Percentiles rank a stretch among this genome's conserved stretches.
phyloP scores from a whole-genome alignment of 1,139 yeast species.

The Debaryomycetaceae sp. region DNA sequence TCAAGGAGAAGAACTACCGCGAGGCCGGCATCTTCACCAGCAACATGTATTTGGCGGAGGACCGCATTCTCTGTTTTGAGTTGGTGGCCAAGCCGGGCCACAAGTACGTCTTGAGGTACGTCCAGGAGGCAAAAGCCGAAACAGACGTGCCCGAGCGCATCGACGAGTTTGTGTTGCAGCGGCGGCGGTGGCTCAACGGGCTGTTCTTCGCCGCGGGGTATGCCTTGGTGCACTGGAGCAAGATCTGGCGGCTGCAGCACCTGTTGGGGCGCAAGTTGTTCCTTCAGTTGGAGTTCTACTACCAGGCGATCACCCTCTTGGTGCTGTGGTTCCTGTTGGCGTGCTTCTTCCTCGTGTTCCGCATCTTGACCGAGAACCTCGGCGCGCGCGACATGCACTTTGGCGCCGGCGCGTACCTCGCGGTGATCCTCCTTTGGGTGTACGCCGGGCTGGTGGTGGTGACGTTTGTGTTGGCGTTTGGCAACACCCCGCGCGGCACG shows the following conservation, averaged over 20 bases:
- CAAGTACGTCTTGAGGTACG: conserved; percentile 65
- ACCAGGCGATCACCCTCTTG: conserved; percentile 59
- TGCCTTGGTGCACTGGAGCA: conserved; percentile 66
- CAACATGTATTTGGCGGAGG: conserved; percentile 84
- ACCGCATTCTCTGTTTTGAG: conserved; percentile 77
- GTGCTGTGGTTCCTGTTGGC: conserved; percentile 82
- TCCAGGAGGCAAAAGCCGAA: conserved; percentile 72
- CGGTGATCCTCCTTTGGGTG: conserved; percentile 41
- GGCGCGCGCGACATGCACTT: conserved; percentile 47
- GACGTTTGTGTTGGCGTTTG: conserved; percentile 45
- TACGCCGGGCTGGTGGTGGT: conserved; percentile 40
- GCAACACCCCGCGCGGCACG: conserved; percentile 47
- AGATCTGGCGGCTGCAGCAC: conserved; percentile 68
- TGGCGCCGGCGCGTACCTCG: conserved; percentile 36
- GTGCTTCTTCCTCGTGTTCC: conserved; percentile 69
- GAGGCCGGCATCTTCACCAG: conserved; percentile 70
- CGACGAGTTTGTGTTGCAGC: conserved; percentile 69
- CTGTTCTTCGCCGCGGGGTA: conserved; percentile 80
- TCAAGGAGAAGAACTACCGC: conserved; percentile 39
- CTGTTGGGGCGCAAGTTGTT: conserved; percentile 56
- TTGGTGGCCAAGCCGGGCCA: conserved; percentile 65
- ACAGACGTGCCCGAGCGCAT: conserved; percentile 79
- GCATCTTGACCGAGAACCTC: conserved; percentile 54
- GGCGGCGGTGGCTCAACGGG: conserved; percentile 84
- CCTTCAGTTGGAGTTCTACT: conserved; percentile 65